Base-by-base conservation (phyloP, 2,329 filamentous ascomycete genomes). In the Penicillium janthinellum region DNA sequence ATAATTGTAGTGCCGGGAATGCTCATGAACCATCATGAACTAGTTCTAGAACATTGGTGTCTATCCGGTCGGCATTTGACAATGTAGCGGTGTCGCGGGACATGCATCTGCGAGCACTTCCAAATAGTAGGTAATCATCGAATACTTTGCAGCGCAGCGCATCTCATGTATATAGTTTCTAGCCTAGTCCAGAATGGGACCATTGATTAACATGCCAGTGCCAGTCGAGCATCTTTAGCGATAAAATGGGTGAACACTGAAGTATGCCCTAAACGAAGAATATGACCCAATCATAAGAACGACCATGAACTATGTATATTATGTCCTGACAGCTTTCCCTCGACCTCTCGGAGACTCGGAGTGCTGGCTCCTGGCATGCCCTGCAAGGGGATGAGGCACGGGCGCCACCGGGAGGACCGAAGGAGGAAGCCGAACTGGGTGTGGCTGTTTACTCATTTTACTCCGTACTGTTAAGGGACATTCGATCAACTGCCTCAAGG, bases 371-470 rank as follows among this genome's bases (percentile, higher is more conserved):
- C 20, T 51, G 34, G 12, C 39, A n/a, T 39, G 38, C 38, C 42
- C 44, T 39, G 51, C 34, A 50, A 34, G 20, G 4, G 17, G 17
- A 34, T 48, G 22, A 45, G 45, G 28, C 45, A 48, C 11, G 28
- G 45, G 45, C 45, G 45, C 45, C 28, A 31, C 28, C 62, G 64
- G 64, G 15, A 61, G 45, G 64, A 66, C 64, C 4, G 58, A 66
- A 64, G 42, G 60, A 58, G 64, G 28, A 67, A 67, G 58, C 64
- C 63, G 64, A 47, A 17, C 6, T 49, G 14, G 47, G 60, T 49
- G 45, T 47, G 44, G 44, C 44, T 20, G 20, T 20, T 20, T 20
- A 20, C 20, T 20, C 20, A 20, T 2, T 20, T 20, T 20, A 20
- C 20, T 20, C 20, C 20, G 20, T 20, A 20, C 20, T 47, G 28